phyloP scores from a whole-genome alignment of 352 stramenopile species.

The Pythium apleroticum region DNA sequence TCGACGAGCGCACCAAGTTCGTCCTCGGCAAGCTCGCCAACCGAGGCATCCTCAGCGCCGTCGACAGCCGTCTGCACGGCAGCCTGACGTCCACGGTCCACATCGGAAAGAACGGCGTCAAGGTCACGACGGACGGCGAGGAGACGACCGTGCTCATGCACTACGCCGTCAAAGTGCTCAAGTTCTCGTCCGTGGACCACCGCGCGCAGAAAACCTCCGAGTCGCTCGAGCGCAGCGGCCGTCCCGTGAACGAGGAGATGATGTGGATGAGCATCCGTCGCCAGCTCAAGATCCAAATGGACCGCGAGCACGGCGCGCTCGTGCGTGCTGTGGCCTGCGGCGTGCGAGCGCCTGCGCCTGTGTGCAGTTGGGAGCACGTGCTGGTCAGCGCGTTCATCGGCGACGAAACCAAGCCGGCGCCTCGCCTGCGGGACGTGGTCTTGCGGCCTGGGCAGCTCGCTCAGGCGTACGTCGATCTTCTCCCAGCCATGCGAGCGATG shows the following conservation, averaged over 20 bases:
- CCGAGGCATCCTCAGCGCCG: slow-evolving; percentile 31
- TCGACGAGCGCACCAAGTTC: slow-evolving; percentile 26
- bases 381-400: slow-evolving; percentile 59
- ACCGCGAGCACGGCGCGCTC: slow-evolving; percentile 52
- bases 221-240: slow-evolving; percentile 43
- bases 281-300: slow-evolving; percentile 53
- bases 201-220: slow-evolving; percentile 41
- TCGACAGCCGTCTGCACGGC: slow-evolving; percentile 57
- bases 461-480: slow-evolving; percentile 39
- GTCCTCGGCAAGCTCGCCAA: slow-evolving; percentile 20
- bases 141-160: slow-evolving; percentile 48
- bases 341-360: slow-evolving; percentile 36
- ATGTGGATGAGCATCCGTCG: slow-evolving; percentile 61
- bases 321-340: slow-evolving; percentile 33
- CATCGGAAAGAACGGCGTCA: slow-evolving; percentile 46
- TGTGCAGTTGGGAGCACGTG: slow-evolving; percentile 52
- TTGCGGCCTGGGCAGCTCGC: slow-evolving; percentile 43
- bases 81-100: slow-evolving; percentile 53
- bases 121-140: slow-evolving; percentile 34
- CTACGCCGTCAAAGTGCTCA: slow-evolving; percentile 78
- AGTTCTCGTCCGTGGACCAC: slow-evolving; percentile 51
- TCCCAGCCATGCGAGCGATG: slow-evolving; percentile 41
- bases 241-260: slow-evolving; percentile 41
- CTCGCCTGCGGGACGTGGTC: slow-evolving; percentile 45
- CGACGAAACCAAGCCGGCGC: slow-evolving; percentile 33